These are phyloP conservation scores for Lodderomyces parapsilosis DNA, from an alignment of 1,139 yeast genomes.

Conservation along the genomic window DNA sequence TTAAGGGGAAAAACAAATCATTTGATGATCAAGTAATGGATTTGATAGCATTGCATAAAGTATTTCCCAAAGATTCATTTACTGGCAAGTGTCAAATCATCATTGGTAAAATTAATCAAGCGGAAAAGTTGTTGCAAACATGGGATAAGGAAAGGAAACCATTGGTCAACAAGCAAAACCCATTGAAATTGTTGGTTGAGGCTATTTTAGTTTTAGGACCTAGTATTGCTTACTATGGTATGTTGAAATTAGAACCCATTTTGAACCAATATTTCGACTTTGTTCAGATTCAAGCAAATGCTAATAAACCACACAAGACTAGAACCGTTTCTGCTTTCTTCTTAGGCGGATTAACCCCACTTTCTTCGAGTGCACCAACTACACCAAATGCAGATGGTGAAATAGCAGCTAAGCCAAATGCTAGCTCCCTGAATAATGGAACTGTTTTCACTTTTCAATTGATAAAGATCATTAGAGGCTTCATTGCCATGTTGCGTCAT, in stretches of 20 bases:
- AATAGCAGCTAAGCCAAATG: no score
- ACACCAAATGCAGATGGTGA: no score
- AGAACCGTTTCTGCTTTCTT: constrained; percentile 11
- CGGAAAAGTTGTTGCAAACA: constrained; percentile 8
- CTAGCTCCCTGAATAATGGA: background rate
- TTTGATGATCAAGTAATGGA: constrained; percentile 13
- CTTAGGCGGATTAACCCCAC: background rate
- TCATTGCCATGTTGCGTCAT: constrained; percentile 13
- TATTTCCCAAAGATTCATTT: constrained; percentile 10
- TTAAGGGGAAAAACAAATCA: constrained; percentile 7
- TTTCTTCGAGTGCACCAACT: background rate
- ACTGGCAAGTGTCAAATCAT: constrained; percentile 13
- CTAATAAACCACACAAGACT: constrained; percentile 2
- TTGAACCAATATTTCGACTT: constrained; percentile 10
- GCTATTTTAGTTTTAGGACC: constrained; percentile 14
- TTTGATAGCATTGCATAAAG: constrained; percentile 8
- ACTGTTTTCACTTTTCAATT: background rate
- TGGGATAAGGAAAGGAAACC: constrained; percentile 11
- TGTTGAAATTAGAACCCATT: constrained; percentile 12
- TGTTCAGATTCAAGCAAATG: constrained; percentile 1
- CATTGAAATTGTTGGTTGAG: constrained; percentile 10
- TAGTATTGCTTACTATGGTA: constrained; percentile 9
- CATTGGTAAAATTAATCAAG: constrained; percentile 8
- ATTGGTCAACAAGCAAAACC: constrained; percentile 9
- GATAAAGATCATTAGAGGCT: constrained; percentile 11